Evolutionary conservation across 1,139 yeast species (phyloP), one percentile per base, ranked within the genome.

Genomic region (Fermentozyma sake): DNA sequence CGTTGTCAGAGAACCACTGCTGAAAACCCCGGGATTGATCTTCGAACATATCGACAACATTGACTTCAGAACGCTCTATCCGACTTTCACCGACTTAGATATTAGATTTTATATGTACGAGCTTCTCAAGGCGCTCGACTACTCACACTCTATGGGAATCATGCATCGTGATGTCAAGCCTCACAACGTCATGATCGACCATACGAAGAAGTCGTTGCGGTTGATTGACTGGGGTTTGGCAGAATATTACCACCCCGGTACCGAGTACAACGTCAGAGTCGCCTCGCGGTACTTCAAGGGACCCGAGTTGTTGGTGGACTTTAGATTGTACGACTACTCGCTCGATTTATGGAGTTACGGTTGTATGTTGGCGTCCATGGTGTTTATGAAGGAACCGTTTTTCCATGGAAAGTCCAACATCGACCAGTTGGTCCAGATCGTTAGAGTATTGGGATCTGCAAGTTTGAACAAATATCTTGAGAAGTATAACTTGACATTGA

Each of bases 111-210:
- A 93, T 60, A 87, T 91, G 76, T 79, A 71, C 43, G 95, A 91
- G 60, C 69, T 93, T 38, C 69, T 93, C 44, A 79, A 75, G 46
- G 98, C 98, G 0, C 69, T 93, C 38, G 96, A 93, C 57, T 93
- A 75, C 55, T 83, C 93, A 26, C 99, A 93, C 58, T 85, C 96
- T 5, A 86, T 85, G 86, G 99, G 98, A 22, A 89, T 93, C 38
- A 93, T 93, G 85, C 99, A 93, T 58, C 71, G 99, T 53, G 99
- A 93, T 58, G 98, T 93, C 37, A 93, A 93, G 57, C 98, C 98
- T 16, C 97, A 93, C 53, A 93, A 93, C 51, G 93, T 93, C 26
- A 91, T 93, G 96, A 93, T 93, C 49, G 98, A 93, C 55, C 97
- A 91, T 42, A 76, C 76, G 30, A 68, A 69, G 41, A 73, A 75